These are phyloP conservation scores for Cladophialophora bantiana DNA, from an alignment of 2,329 filamentous ascomycete genomes.

Conservation along the genomic window DNA sequence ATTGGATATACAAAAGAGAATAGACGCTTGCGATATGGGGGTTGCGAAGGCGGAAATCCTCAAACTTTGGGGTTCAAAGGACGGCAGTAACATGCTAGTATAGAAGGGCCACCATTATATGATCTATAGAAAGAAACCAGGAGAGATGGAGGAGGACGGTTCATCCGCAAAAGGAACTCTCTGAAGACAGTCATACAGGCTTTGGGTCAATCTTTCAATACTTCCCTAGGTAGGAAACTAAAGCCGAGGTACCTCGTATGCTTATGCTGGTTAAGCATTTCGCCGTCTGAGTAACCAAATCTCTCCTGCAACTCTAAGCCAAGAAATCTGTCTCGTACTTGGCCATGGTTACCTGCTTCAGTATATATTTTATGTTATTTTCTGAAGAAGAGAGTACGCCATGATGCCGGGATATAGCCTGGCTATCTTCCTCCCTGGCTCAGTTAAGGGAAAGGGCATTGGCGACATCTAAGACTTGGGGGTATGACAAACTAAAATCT, in stretches of 20 bases:
- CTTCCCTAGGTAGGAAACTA: background rate
- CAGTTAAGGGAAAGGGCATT: background rate
- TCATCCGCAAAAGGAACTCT: too few relatives aligned
- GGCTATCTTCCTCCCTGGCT: too few relatives aligned
- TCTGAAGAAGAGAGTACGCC: too few relatives aligned
- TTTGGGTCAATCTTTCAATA: background rate
- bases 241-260: background rate
- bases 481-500: background rate
- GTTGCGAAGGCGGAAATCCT: constrained; percentile 15
- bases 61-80: constrained; percentile 10
- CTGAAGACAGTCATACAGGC: background rate
- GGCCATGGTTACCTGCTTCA: too few relatives aligned
- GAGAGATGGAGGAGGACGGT: too few relatives aligned
- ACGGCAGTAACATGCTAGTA: background rate
- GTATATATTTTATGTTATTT: too few relatives aligned
- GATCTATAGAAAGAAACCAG: background rate
- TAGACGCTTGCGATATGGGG: constrained; percentile 16
- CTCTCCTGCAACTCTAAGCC: too few relatives aligned
- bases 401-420: too few relatives aligned
- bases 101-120: background rate
- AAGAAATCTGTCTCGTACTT: too few relatives aligned
- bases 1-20: constrained; percentile 12
- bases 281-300: background rate
- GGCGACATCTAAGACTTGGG: background rate
- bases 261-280: constrained; percentile 16